phyloP scores from a whole-genome alignment of 306 rosid species.

The Rosa persica region DNA sequence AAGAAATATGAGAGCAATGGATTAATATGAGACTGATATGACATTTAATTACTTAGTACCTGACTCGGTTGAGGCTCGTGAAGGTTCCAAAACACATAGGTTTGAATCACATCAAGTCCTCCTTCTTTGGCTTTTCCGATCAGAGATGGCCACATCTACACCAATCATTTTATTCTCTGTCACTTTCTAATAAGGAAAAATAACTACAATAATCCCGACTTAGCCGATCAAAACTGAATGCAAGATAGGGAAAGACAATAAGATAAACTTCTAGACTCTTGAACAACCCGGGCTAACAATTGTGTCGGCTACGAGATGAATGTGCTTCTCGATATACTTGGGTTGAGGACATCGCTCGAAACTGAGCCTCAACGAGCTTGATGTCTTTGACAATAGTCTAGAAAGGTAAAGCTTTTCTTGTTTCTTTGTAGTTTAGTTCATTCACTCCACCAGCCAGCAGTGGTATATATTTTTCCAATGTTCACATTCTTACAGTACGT shows the following conservation, averaged over 20 bases:
- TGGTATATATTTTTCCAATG: background rate
- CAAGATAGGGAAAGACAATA: too few species aligned
- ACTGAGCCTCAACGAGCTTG: background rate
- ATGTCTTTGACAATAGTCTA: background rate
- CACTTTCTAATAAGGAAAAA: background rate
- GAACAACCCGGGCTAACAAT: too few species aligned
- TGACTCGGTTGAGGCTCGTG: slow-evolving; percentile 70
- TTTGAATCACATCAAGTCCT: slow-evolving; percentile 74
- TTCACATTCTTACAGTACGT: background rate
- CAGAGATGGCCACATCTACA: slow-evolving; percentile 81
- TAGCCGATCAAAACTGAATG: too few species aligned
- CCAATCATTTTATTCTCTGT: background rate
- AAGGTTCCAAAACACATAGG: slow-evolving; percentile 91
- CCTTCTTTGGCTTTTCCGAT: slow-evolving; percentile 74
- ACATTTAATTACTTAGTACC: slow-evolving; percentile 32
- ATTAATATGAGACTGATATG: background rate
- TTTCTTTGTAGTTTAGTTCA: background rate
- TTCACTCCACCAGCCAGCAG: background rate
- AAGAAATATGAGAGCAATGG: background rate
- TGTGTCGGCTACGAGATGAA: too few species aligned
- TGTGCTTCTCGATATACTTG: too few species aligned
- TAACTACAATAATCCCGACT: background rate
- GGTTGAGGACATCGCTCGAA: background rate
- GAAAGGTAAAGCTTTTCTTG: background rate
- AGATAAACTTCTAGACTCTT: too few species aligned